Evolutionary conservation across 768 basidiomycete genomes (phyloP).

Genomic region (Termitomyces sp.): DNA sequence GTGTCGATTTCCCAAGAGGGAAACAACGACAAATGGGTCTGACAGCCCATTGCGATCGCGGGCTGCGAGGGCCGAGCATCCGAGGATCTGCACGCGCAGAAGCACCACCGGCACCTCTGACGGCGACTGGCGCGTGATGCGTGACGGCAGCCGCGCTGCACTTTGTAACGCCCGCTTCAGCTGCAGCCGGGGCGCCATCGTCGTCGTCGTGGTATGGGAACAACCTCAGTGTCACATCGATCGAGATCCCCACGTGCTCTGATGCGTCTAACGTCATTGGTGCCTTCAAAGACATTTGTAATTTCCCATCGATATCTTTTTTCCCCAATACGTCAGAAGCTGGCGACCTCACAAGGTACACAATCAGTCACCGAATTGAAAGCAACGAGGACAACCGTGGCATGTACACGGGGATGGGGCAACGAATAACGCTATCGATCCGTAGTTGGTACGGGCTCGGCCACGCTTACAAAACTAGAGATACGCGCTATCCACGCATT

Average conservation of each 20-base stretch:
- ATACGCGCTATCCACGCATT: too few relatives aligned
- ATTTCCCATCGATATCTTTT: too few relatives aligned
- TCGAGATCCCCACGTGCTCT: neutral
- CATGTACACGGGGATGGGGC: too few relatives aligned
- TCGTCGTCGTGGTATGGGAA: neutral
- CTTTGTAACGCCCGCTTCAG: neutral
- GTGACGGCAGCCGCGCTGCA: neutral
- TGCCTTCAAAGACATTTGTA: too few relatives aligned
- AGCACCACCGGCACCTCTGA: constrained; percentile 45
- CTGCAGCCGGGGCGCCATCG: constrained; percentile 1
- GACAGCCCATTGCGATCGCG: constrained; percentile 66
- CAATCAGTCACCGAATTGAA: too few relatives aligned
- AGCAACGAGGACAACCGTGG: too few relatives aligned
- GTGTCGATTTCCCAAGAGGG: constrained; percentile 48
- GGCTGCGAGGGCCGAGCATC: constrained; percentile 53
- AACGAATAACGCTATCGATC: too few relatives aligned
- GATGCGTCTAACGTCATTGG: too few relatives aligned
- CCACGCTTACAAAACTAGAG: too few relatives aligned
- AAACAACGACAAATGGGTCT: constrained; percentile 68
- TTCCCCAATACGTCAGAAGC: too few relatives aligned
- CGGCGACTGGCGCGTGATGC: neutral
- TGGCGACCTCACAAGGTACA: too few relatives aligned
- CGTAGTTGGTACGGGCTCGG: too few relatives aligned
- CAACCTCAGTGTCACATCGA: neutral
- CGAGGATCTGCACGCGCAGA: constrained; percentile 62